phyloP scores from a whole-genome alignment of 2,329 filamentous ascomycete genomes.

The Furcasterigmium sp. region DNA sequence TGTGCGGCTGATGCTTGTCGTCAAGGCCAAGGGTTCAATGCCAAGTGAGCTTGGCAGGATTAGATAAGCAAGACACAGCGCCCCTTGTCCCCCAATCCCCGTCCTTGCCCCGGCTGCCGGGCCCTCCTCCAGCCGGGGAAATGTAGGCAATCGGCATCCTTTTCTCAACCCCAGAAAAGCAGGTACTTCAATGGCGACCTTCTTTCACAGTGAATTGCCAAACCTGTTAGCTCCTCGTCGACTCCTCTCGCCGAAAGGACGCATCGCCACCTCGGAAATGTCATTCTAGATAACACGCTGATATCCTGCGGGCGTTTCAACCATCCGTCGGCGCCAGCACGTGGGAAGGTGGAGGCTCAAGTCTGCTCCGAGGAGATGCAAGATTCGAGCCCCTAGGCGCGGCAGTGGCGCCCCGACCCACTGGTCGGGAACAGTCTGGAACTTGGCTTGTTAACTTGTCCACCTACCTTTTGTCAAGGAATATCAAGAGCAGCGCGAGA shows the following conservation, averaged over 20 bases:
- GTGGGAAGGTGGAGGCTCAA: conserved; percentile 3
- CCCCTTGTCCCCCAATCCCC: background rate
- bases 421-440: background rate
- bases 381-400: background rate
- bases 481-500: too few species aligned
- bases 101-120: background rate
- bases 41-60: background rate
- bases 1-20: conserved; percentile 1
- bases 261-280: background rate
- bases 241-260: background rate
- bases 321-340: conserved; percentile 2
- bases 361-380: conserved; percentile 5
- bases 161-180: background rate
- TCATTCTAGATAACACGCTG: conserved; percentile 1
- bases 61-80: background rate
- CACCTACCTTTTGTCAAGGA: too few species aligned
- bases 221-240: background rate
- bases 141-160: background rate
- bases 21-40: background rate
- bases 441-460: too few species aligned
- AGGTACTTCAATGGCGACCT: background rate
- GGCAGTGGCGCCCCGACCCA: background rate
- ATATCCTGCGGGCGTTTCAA: conserved; percentile 3
- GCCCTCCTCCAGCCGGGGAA: background rate
- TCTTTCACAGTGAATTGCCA: background rate